Evolutionary conservation across 2,329 filamentous ascomycete species (phyloP).

Genomic region (Amylocarpus encephaloides): DNA sequence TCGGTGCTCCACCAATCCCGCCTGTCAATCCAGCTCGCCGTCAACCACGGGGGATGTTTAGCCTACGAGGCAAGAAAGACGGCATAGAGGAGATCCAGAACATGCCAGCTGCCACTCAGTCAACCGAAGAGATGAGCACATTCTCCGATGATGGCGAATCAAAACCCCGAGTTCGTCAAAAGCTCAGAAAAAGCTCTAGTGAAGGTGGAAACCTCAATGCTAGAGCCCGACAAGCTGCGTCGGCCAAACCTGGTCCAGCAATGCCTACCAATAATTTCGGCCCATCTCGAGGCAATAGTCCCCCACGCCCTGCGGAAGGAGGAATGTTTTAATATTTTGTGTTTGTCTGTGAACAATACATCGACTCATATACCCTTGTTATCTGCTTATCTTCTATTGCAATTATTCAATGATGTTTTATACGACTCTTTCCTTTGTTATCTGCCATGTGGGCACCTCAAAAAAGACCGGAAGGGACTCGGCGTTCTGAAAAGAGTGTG

Average conservation of each 20-base stretch:
- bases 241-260: conserved; percentile 25
- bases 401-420: conserved; percentile 25
- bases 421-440: conserved; percentile 20
- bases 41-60: conserved; percentile 30
- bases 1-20: conserved; percentile 29
- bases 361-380: conserved; percentile 18
- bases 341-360: conserved; percentile 6
- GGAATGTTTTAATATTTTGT: conserved; percentile 27
- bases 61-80: conserved; percentile 20
- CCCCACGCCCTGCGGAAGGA: conserved; percentile 21
- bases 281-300: conserved; percentile 12
- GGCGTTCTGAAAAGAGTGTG: conserved; percentile 17
- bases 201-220: conserved; percentile 30
- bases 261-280: conserved; percentile 20
- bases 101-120: conserved; percentile 26
- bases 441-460: conserved; percentile 17
- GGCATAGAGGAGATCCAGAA: conserved; percentile 18
- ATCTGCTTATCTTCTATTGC: conserved; percentile 14
- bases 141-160: conserved; percentile 30
- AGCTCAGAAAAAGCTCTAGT: conserved; percentile 28
- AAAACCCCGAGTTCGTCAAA: conserved; percentile 20
- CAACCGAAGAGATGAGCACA: conserved; percentile 29
- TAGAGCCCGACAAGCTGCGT: conserved; percentile 21
- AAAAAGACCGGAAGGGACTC: conserved; percentile 18
- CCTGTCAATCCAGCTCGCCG: conserved; percentile 30